Conservation (phyloP, 768 basidiomycete species). For the Suillus lakei region DNA sequence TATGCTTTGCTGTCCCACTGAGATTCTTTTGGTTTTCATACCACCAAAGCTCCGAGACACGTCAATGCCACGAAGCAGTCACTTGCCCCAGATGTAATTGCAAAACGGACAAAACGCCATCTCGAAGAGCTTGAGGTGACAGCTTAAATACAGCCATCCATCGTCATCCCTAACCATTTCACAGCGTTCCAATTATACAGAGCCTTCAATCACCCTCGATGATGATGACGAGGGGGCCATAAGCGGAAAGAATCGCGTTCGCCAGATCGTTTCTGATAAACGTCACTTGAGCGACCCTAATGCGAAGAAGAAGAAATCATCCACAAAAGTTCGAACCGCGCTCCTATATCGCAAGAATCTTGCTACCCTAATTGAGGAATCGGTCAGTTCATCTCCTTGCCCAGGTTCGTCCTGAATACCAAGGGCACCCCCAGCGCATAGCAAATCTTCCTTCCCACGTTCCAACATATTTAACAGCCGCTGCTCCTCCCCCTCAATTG, state of each 20-base stretch:
- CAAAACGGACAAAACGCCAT: conserved; percentile 76
- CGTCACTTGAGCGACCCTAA: conserved; percentile 34
- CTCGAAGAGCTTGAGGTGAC: conserved; percentile 85
- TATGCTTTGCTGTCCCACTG: conserved; percentile 22
- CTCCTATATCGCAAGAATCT: conserved; percentile 85
- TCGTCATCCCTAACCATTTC: conserved; percentile 12
- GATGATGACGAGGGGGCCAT: conserved; percentile 55
- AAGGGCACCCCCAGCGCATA: conserved; percentile 52
- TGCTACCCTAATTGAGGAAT: conserved; percentile 74
- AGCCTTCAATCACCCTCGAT: conserved; percentile 49
- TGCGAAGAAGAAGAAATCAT: conserved; percentile 72
- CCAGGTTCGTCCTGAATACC: background rate
- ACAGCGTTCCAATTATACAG: conserved; percentile 81
- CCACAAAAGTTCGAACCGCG: conserved; percentile 79
- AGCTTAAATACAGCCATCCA: background rate
- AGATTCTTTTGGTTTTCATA: conserved; percentile 9
- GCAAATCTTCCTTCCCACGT: conserved; percentile 52
- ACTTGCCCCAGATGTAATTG: conserved; percentile 67
- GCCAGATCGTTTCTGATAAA: conserved; percentile 6
- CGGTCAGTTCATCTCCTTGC: conserved; percentile 52
- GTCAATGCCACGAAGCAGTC: conserved; percentile 45
- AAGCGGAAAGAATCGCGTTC: conserved; percentile 42
- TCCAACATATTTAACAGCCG: conserved; percentile 76
- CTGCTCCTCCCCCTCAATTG: conserved; percentile 58
- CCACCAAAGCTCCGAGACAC: conserved; percentile 48